Percentiles rank a stretch among this genome's conserved stretches.
Conservation (phyloP, 108 stramenopile genomes). For the Cyclostephanos invisitatus region DNA sequence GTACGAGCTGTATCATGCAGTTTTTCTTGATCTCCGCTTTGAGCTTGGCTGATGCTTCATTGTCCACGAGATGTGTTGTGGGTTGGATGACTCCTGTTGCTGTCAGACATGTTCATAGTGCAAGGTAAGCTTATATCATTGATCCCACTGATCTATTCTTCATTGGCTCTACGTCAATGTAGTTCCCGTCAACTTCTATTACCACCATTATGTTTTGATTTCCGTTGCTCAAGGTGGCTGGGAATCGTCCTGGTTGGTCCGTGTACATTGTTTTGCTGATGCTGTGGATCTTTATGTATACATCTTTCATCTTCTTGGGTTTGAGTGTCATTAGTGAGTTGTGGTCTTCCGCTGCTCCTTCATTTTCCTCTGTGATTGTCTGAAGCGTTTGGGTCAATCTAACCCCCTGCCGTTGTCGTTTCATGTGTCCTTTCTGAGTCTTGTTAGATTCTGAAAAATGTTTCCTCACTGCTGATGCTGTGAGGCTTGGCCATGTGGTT, state of each 20-base stretch:
- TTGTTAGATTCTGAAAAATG: not conserved
- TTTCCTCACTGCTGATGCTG: not conserved
- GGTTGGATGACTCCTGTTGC: no score
- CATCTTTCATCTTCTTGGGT: not conserved
- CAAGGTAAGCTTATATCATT: not conserved
- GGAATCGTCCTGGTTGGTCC: not conserved
- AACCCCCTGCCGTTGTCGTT: not conserved
- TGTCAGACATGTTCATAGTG: not conserved
- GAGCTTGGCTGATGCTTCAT: not conserved
- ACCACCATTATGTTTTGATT: not conserved
- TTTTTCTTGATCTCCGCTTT: not conserved
- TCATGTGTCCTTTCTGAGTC: slow-evolving; percentile 3
- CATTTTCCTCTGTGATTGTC: not conserved
- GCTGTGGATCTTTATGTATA: not conserved
- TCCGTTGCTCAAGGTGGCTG: not conserved
- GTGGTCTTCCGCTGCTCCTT: not conserved
- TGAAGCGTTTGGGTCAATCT: not conserved
- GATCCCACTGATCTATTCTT: not conserved
- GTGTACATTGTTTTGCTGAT: not conserved
- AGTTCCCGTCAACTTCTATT: not conserved
- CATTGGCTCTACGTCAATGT: not conserved
- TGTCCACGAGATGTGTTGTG: not conserved
- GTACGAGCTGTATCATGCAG: slow-evolving; percentile 39
- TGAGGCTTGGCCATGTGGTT: not conserved
- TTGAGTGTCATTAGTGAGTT: not conserved